phyloP scores from a whole-genome alignment of 1,139 yeast species.

The Debaryomyces sp. region DNA sequence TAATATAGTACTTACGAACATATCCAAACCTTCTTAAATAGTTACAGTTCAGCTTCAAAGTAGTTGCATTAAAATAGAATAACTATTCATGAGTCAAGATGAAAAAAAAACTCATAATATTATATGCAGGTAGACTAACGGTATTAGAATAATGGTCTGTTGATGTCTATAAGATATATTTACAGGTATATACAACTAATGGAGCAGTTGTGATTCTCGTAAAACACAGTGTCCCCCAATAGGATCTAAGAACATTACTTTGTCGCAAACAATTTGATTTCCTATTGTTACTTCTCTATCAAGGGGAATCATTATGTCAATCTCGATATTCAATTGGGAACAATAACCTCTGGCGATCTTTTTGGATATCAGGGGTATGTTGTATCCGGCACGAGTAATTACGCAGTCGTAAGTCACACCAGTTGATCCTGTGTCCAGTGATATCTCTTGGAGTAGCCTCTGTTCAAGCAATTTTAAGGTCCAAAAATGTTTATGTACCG shows the following conservation, averaged over 20 bases:
- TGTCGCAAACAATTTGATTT: slow-evolving; percentile 41
- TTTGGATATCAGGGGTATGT: slow-evolving; percentile 12
- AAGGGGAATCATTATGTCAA: slow-evolving; percentile 33
- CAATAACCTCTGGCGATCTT: slow-evolving; percentile 40
- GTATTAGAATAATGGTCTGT: background rate
- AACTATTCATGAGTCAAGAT: slow-evolving; percentile 5
- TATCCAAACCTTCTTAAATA: background rate
- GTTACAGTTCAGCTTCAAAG: background rate
- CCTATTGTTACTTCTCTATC: slow-evolving; percentile 39
- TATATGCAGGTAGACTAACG: slow-evolving; percentile 4
- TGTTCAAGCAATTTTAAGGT: slow-evolving; percentile 29
- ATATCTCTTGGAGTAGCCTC: slow-evolving; percentile 8
- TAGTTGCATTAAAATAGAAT: too few species aligned
- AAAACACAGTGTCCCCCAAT: slow-evolving; percentile 38
- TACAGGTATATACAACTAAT: slow-evolving; percentile 1
- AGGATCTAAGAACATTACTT: slow-evolving; percentile 40
- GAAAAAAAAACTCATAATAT: slow-evolving; percentile 3
- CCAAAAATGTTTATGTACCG: slow-evolving; percentile 24
- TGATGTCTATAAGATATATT: background rate
- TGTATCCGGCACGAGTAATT: slow-evolving; percentile 28
- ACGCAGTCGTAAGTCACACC: slow-evolving; percentile 24
- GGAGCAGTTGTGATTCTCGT: slow-evolving; percentile 11
- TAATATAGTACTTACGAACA: slow-evolving; percentile 14
- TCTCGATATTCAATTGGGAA: slow-evolving; percentile 45
- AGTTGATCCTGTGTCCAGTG: background rate